Conservation (phyloP, 257 asterid genomes). For the Solanum gracilifrons region DNA sequence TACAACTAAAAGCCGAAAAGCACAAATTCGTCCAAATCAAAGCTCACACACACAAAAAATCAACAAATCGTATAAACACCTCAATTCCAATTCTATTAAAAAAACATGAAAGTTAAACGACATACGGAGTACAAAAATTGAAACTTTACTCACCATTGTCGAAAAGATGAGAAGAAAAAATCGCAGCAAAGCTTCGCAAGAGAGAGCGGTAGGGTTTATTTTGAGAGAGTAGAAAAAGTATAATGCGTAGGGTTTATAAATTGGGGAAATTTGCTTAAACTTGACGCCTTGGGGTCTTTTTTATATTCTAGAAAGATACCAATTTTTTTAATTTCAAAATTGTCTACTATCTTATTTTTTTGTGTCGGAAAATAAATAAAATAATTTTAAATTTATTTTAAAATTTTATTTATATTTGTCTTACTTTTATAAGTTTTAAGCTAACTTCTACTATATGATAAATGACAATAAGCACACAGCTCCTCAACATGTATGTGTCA, state of each 20-base stretch:
- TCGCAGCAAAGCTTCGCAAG: not conserved
- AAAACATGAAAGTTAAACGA: not conserved
- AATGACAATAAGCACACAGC: not conserved
- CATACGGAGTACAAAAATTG: not conserved
- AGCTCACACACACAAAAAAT: not conserved
- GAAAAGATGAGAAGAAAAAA: not conserved
- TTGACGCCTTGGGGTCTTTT: conserved; percentile 4
- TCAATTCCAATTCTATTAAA: not conserved
- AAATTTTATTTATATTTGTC: not conserved
- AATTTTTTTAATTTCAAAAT: not conserved
- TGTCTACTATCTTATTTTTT: not conserved
- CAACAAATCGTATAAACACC: not conserved
- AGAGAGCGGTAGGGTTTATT: not conserved
- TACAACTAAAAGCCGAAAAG: not conserved
- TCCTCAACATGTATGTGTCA: not conserved
- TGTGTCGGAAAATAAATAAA: not conserved
- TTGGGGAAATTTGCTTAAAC: not conserved
- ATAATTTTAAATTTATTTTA: not conserved
- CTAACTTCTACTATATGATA: not conserved
- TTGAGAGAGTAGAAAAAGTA: not conserved
- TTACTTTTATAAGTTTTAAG: not conserved
- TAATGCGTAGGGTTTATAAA: conserved; percentile 10
- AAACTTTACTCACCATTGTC: not conserved
- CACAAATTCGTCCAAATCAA: not conserved
- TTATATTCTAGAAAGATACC: not conserved